Evolutionary conservation across 225 moss, liverwort and hornwort genomes (phyloP).

Genomic region (Straminergon stramineum): DNA sequence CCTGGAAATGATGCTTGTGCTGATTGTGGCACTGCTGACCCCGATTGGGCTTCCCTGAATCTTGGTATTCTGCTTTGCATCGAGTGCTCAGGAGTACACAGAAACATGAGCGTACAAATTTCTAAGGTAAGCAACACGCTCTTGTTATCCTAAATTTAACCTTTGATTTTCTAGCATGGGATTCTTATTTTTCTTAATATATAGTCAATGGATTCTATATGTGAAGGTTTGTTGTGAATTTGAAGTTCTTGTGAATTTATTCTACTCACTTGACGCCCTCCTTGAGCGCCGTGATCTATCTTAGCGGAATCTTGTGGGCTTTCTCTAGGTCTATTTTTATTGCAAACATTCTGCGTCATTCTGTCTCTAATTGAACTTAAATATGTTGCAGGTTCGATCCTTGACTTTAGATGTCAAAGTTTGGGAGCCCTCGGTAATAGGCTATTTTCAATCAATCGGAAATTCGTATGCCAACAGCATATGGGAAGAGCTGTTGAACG

Average conservation of each 20-base stretch:
- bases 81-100: constrained; percentile 93
- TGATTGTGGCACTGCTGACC: constrained; percentile 89
- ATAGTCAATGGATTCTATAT: background rate
- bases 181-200: background rate
- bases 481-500: constrained; percentile 76
- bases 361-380: background rate
- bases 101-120: constrained; percentile 92
- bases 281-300: background rate
- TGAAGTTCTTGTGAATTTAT: background rate
- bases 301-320: background rate
- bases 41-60: constrained; percentile 98
- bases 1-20: constrained; percentile 85
- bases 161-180: background rate
- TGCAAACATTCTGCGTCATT: background rate
- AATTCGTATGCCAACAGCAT: constrained; percentile 84
- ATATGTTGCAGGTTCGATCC: constrained; percentile 61
- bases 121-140: constrained; percentile 47
- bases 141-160: background rate
- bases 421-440: constrained; percentile 94
- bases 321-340: background rate
- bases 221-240: background rate
- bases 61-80: constrained; percentile 89
- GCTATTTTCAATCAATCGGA: constrained; percentile 83
- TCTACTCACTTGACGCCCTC: background rate
- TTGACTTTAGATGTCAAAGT: constrained; percentile 96